Evolutionary conservation across 306 rosid genomes (phyloP).

Genomic region (Quercus engelmannii): DNA sequence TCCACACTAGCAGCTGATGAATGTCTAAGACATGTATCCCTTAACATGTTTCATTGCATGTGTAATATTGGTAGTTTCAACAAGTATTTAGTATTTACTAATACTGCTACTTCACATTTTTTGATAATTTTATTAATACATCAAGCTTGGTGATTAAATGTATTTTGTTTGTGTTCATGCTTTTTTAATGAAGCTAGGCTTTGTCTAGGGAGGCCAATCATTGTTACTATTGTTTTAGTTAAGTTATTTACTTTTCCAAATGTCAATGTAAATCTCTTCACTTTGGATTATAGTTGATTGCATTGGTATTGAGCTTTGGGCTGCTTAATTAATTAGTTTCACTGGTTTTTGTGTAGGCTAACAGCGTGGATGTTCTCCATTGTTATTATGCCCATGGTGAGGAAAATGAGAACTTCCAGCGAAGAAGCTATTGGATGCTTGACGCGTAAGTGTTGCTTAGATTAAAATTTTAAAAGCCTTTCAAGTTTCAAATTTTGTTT

Average conservation of each 20-base stretch:
- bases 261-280: neutral
- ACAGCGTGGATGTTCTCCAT: conserved; percentile 63
- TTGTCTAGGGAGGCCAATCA: neutral
- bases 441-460: conserved; percentile 49
- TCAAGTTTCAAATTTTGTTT: neutral
- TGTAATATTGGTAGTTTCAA: neutral
- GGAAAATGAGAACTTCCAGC: conserved; percentile 61
- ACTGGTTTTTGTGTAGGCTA: conserved; percentile 43
- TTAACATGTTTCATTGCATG: neutral
- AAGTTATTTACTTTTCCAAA: neutral
- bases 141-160: neutral
- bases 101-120: neutral
- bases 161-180: neutral
- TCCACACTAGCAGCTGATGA: neutral
- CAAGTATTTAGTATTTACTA: neutral
- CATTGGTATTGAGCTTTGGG: neutral
- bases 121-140: neutral
- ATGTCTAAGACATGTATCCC: neutral
- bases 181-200: neutral
- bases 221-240: neutral
- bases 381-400: conserved; percentile 87
- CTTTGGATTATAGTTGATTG: neutral
- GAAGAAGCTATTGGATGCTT: conserved; percentile 85
- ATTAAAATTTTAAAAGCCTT: neutral
- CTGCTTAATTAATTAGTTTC: conserved; percentile 14